Percentiles rank a stretch among this genome's conserved stretches.
These are phyloP conservation scores for Peterozyma xylosa DNA, from an alignment of 805 yeast species.

Conservation along the genomic window DNA sequence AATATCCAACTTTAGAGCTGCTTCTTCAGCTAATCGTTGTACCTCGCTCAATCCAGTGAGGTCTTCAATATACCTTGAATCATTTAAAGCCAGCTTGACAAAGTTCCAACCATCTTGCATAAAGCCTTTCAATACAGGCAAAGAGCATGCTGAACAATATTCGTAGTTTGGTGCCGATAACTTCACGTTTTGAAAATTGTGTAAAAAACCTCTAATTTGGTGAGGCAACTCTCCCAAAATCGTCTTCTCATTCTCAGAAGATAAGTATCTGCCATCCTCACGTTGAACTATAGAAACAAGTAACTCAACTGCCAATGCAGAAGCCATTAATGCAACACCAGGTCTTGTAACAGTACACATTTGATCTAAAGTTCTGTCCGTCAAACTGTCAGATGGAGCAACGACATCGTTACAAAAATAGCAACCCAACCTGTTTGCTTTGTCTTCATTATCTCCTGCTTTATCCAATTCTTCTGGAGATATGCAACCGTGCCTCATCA, in stretches of 20 bases:
- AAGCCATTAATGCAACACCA: conserved; percentile 85
- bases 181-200: conserved; percentile 53
- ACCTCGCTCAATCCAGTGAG: conserved; percentile 73
- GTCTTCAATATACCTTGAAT: conserved; percentile 61
- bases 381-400: conserved; percentile 85
- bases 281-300: conserved; percentile 63
- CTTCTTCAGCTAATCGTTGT: conserved; percentile 61
- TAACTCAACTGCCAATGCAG: conserved; percentile 81
- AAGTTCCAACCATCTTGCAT: conserved; percentile 68
- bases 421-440: conserved; percentile 62
- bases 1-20: conserved; percentile 30
- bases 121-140: conserved; percentile 45
- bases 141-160: conserved; percentile 84
- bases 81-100: conserved; percentile 61
- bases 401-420: conserved; percentile 94
- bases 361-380: conserved; percentile 87
- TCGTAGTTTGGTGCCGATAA: conserved; percentile 66
- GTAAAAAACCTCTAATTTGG: conserved; percentile 83
- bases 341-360: conserved; percentile 99
- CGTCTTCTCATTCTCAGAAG: conserved; percentile 27
- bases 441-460: conserved; percentile 8
- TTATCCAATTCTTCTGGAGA: conserved; percentile 16
- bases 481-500: conserved; percentile 82
- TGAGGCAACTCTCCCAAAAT: conserved; percentile 75
- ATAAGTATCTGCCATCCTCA: too few relatives aligned